Base-by-base conservation (phyloP, 768 basidiomycete species). In the Rhizopogon salebrosus region DNA sequence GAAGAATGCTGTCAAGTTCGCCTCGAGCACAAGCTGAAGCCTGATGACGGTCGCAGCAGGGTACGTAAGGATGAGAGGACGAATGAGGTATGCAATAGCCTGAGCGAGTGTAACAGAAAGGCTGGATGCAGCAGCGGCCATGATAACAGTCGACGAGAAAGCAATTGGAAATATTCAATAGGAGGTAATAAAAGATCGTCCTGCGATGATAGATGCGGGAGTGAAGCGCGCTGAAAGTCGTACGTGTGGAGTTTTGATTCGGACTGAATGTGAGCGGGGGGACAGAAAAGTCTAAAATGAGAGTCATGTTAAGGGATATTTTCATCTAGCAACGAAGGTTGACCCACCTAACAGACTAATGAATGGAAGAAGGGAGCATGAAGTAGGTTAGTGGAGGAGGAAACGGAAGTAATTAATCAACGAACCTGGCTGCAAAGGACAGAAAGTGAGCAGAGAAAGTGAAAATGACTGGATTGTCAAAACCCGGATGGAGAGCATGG, bases 41-140 rank as follows among this genome's bases (percentile, higher is more conserved):
- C 83, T 85, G 64, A 78, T 75, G 68, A 88, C 74, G 58, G 81
- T 80, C 52, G 76, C 72, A 40, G 80, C 74, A n/a, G 85, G 69
- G 68, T 86, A 81, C 37, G 75, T 69, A 50, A 68, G 61, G 60
- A 77, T 72, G 55, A 89, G 79, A 53, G 85, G 81, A 31, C 79
- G 77, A 35, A 85, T 89, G 67, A 92, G 76, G 74, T 83, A 88
- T 52, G 83, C 72, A 66, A 89, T 78, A 66, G 84, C 84, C 62
- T 91, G 85, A 54, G 85, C 77, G 67, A 92, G 80, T 57, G 87
- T 78, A 70, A 80, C 66, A 56, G 84, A 74, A 67, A 92, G 82
- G 60, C 68, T 76, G 60, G 77, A 70, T 59, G 80, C 61, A 59
- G 67, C 59, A 56, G 70, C 65, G 59, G 69, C 42, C 67, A 68